Evolutionary conservation across 768 basidiomycete genomes (phyloP).

Genomic region (Boletus subparvulus): DNA sequence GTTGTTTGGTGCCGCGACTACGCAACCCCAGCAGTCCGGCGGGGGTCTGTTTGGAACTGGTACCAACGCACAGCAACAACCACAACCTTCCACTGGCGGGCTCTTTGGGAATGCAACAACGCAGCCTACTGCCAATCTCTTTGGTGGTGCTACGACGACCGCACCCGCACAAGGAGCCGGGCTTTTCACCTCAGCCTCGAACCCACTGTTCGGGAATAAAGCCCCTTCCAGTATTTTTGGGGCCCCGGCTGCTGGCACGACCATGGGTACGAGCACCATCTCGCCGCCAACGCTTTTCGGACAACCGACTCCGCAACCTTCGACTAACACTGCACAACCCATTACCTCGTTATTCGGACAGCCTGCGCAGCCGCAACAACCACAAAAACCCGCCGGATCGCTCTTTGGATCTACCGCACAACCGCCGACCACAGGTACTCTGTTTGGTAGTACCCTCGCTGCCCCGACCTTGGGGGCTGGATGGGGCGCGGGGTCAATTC

Average conservation of each 20-base stretch:
- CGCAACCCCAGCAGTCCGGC: conserved; percentile 22
- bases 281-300: conserved; percentile 34
- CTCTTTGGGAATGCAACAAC: conserved; percentile 27
- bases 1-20: conserved; percentile 22
- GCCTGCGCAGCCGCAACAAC: conserved; percentile 19
- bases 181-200: conserved; percentile 26
- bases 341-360: conserved; percentile 22
- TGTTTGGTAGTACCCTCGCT: conserved; percentile 38
- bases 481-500: conserved; percentile 20
- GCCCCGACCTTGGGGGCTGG: conserved; percentile 35
- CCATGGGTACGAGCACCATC: conserved; percentile 10
- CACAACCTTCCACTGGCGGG: conserved; percentile 23
- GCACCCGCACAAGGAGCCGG: conserved; percentile 21
- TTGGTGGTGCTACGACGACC: conserved; percentile 25
- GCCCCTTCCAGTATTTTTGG: conserved; percentile 30
- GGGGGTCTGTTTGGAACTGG: conserved; percentile 19
- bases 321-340: conserved; percentile 14
- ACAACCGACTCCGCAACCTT: conserved; percentile 19
- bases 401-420: conserved; percentile 33
- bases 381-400: conserved; percentile 23
- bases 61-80: conserved; percentile 21
- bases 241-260: conserved; percentile 26
- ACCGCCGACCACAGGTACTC: conserved; percentile 27
- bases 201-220: conserved; percentile 39
- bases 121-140: conserved; percentile 25